Base-by-base conservation (phyloP, 2,329 filamentous ascomycete genomes). In the Fusarium pseudograminearum region DNA sequence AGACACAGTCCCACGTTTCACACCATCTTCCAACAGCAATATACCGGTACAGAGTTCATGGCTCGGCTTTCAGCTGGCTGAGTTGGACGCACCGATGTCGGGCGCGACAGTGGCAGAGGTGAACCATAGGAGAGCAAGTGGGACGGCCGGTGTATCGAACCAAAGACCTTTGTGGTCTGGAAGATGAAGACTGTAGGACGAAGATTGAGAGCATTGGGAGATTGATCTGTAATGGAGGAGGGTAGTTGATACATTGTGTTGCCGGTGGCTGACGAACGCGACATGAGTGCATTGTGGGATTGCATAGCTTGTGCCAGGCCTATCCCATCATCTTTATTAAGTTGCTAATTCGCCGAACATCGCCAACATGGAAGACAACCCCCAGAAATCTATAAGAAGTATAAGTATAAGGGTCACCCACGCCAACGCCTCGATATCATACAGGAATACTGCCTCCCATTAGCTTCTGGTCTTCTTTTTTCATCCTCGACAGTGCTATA, bases 391-490 rank as follows among this genome's bases (percentile, higher is more conserved):
- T 18, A 47, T n/a, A 20, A 62, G 55, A 54, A 30, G 28, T 33
- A 36, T 40, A 22, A 30, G n/a, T 40, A 28, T 12, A 31, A 38
- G 18, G 22, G 38, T 26, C 31, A 30, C 20, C n/a, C 18, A 15
- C 33, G 14, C 33, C 47, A 20, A 26, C 24, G 34, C 30, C n/a
- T 51, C 28, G 14, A 20, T 53, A 64, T 63, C 30, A 45, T 70
- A 70, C 62, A 64, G 11, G 26, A 34, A 45, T 48, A 28, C 24
- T 36, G 8, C 22, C 31, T 31, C 31, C 33, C 22, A 38, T 45
- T 34, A 26, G 10, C 50, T 50, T 40, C 26, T 20, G 12, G 28
- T 28, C 24, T 26, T 34, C 31, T 36, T 38, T n/a, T 31, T 15
- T 38, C 38, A 40, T 18, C 33, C 14, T 47, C 36, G 16, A 12